Base-by-base conservation (phyloP, 108 stramenopile species). In the Nannochloropsis salina region DNA sequence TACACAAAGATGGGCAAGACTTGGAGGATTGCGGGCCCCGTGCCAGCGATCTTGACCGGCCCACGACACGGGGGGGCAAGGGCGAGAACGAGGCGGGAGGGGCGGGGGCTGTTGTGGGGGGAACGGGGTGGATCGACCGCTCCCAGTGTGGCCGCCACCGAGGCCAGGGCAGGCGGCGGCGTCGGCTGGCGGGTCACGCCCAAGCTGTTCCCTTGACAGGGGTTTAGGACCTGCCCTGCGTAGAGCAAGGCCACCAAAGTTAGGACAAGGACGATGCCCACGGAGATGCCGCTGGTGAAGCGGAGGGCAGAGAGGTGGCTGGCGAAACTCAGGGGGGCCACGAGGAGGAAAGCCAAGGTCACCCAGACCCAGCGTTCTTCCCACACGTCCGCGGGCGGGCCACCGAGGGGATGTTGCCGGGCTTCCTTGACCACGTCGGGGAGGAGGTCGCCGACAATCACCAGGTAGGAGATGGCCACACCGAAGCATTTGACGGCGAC, bases 401-500 rank as follows among this genome's bases (percentile, higher is more conserved):
- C 44, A 89, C 83, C 80, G 74, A 44, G 42, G 40, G 42, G 31
- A 9, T 74, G 47, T 20, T 80, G 80, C 31, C 83, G 42, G 79
- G 94, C 42, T 44, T 92, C 85, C 61, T 82, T 42, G 85, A 90
- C 83, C 9, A 88, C 93, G 81, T 92, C 86, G 0, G 94, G 93
- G 93, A 94, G 93, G 44, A 92, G 92, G 84, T 93, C 94, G 42
- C 92, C 93, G 31, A 95, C 86, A 8, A 93, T 93, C 12, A 95
- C 93, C 43, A 95, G 87, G 90, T 95, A 94, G 43, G 93, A 93
- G 40, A 92, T 93, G 20, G 93, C 94, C 80, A 94, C 93, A 9
- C 94, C 94, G 86, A 94, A 94, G 84, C 94, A 94, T 83, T 94
- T 94, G 44, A 94, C 80, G 21, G 93, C 93, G 18, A 94, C 94